Evolutionary conservation across 2,329 filamentous ascomycete genomes (phyloP), one percentile per base, ranked within the genome.

Genomic region (Colletotrichum caudatum): DNA sequence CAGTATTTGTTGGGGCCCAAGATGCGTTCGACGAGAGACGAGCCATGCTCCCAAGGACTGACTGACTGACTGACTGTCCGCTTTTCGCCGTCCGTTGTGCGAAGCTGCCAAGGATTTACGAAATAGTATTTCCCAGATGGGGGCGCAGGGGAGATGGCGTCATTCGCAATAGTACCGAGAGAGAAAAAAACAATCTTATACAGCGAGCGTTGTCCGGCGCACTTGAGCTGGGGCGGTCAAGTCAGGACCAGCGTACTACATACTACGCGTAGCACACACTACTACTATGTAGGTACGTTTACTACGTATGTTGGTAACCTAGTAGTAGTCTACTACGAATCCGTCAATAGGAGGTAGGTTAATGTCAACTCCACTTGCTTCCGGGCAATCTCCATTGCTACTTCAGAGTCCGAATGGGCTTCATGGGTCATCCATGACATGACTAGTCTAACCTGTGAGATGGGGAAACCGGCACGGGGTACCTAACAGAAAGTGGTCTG

Each of bases 351-450:
- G 29, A 29, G 29, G 35, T 7, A 35, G 29, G 35, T 7, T 23
- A 57, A 14, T 39, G 37, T 29, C 39, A 58, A 58, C 50, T 35
- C 65, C 65, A 56, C 69, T 60, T 11, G 16, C 41, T 33, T 60
- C 65, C 54, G 59, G 65, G 60, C 69, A 72, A 69, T 69, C 60
- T 72, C 69, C 65, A 69, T 54, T 20, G 26, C 65, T 56, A 56
- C 23, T 56, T 48, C 66, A 61, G 48, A n/a, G 20, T 60, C 59
- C 66, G 56, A 50, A n/a, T 16, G 29, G 20, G 51, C 50, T 54
- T 60, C 59, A 64, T 69, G 69, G 65, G 33, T 60, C 33, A 26
- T 44, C 68, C 64, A 2, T 23, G 68, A 18, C 64, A 2, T 23
- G 68, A 18, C 64, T 56, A 37, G 51, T 58, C 57, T 12, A 16